Conservation (phyloP, 306 rosid species). For the Trichosanthes cucumerina region DNA sequence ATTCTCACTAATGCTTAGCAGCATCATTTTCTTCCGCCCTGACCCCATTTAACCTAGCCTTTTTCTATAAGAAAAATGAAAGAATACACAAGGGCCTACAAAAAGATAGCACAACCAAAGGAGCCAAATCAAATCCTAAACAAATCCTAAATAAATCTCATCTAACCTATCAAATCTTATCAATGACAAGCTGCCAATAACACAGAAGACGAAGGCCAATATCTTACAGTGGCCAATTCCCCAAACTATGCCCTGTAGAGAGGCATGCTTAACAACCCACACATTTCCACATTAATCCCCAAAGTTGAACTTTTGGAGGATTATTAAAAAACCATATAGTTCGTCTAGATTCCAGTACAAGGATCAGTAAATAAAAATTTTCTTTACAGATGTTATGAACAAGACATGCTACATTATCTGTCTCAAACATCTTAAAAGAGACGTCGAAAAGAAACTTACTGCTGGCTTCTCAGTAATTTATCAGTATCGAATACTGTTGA, state of each 20-base stretch:
- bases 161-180: neutral
- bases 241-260: neutral
- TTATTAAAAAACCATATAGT: neutral
- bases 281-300: neutral
- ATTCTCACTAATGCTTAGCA: neutral
- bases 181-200: neutral
- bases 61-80: no score
- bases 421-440: neutral
- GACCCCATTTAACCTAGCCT: neutral
- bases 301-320: neutral
- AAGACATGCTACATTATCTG: neutral
- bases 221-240: neutral
- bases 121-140: neutral
- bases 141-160: neutral
- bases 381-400: neutral
- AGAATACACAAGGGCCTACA: neutral
- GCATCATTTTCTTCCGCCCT: neutral
- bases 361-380: neutral
- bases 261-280: neutral
- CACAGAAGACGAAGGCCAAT: neutral
- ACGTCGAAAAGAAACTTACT: conserved; percentile 50
- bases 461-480: conserved; percentile 71
- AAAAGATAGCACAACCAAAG: neutral
- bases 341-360: conserved; percentile 4
- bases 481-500: conserved; percentile 68